Conservation (phyloP, 306 rosid species). For the Trichosanthes cucumerina region DNA sequence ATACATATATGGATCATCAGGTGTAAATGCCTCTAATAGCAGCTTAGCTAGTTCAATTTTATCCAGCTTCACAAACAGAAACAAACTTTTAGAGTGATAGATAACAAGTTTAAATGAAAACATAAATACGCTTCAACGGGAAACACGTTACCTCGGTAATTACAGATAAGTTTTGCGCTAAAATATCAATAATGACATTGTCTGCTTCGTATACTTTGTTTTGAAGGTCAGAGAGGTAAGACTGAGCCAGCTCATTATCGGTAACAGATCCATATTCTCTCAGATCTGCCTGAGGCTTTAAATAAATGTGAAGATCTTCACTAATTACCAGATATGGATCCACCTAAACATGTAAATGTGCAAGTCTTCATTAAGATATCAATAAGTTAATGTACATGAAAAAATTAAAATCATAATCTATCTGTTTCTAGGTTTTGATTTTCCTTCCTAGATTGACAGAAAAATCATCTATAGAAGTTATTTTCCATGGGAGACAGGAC, state of each 20-base stretch:
- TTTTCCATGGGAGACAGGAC: background rate
- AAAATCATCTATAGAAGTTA: background rate
- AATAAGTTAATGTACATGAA: background rate
- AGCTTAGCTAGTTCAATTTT: constrained; percentile 43
- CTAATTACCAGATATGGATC: constrained; percentile 74
- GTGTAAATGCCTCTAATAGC: constrained; percentile 57
- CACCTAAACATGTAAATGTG: constrained; percentile 33
- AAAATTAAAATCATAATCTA: background rate
- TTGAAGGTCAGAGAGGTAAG: constrained; percentile 44
- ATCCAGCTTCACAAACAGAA: constrained; percentile 53
- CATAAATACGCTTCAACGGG: background rate
- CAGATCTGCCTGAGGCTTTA: constrained; percentile 43
- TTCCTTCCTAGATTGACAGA: background rate
- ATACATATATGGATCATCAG: constrained; percentile 78
- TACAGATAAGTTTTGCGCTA: constrained; percentile 45
- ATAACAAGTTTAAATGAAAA: background rate
- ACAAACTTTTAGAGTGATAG: constrained; percentile 14
- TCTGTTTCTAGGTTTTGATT: background rate
- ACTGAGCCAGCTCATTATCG: constrained; percentile 57
- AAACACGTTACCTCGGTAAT: constrained; percentile 46
- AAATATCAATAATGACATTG: constrained; percentile 36
- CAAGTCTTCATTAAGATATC: background rate
- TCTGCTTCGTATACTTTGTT: constrained; percentile 43
- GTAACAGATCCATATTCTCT: constrained; percentile 54
- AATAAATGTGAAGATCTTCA: constrained; percentile 68